Evolutionary conservation across 345 rosid genomes (phyloP), one percentile per base, ranked within the genome.

Genomic region (Aethionema arabicum): DNA sequence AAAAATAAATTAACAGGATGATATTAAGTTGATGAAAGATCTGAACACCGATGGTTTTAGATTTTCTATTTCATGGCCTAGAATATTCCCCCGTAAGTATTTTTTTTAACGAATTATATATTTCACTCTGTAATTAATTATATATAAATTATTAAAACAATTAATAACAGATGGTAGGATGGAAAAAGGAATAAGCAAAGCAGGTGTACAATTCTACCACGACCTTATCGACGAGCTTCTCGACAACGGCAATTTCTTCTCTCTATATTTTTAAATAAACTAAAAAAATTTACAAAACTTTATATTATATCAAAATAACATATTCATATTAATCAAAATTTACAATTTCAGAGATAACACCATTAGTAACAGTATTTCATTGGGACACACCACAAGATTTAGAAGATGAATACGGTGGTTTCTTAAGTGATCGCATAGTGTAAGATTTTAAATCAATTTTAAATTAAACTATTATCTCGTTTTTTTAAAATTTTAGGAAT

Each of bases 51-150:
- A 83, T 69, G 86, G 78, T 13, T 81, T 72, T 36, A 72, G 82
- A 69, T 66, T 83, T 54, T 83, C 86, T 8, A 81, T 83, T 38
- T 61, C 86, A 7, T 81, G 89, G 89, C 59, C 86, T 2, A 50
- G 84, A 73, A 71, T 83, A 43, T 63, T 81, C 41, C 86, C 86
- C 0, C 66, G 86, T 81, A 69, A 68, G 75, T n/a, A n/a, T n/a
- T n/a, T n/a, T n/a, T n/a, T n/a, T n/a, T n/a, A n/a, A n/a, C n/a
- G 8, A 8, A 40, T 68, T 2, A 27, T 49, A 21, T 8, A 60
- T 47, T 39, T 7, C 52, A 39, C 11, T 49, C 11, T 0, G 31
- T 64, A 29, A 33, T 31, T 5, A 31, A 46, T 4, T 14, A 50
- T 6, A 8, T 16, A 40, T 38, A 40, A 36, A 43, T 21, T 4